Base-by-base conservation (phyloP, 108 stramenopile species). In the Skeletonema grethae region DNA sequence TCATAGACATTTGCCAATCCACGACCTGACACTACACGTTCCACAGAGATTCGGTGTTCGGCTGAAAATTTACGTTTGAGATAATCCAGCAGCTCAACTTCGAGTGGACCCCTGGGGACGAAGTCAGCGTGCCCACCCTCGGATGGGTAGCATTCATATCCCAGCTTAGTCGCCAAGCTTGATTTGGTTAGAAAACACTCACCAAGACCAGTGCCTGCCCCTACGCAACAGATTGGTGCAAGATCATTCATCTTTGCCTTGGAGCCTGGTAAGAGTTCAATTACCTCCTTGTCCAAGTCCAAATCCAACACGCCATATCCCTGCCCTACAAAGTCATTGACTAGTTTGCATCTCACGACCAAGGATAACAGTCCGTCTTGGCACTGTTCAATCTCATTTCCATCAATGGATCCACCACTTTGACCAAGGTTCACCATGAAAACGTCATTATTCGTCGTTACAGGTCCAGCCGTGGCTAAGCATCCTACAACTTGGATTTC, bases 41-140 rank as follows among this genome's bases (percentile, higher is more conserved):
- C 98, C 15, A 92, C 86, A 1, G 95, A 95, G n/a, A 99, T 80
- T 25, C 97, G 95, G 58, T 85, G 66, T 39, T 72, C 68, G 32
- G 73, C 41, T 1, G 36, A 25, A 69, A 91, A 96, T 64, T 92
- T 94, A 12, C 70, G 28, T 62, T 76, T 84, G 15, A 98, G 72
- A 72, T 83, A 90, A 56, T 84, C 56, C 63, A 86, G 70, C 38
- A 96, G 64, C 56, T 97, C 86, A 41, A 87, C 63, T 83, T 96
- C 91, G 29, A 97, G 57, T 29, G 88, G 82, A 7, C 84, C 76
- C 41, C 97, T 82, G 12, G 98, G 97, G 15, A 92, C 89, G 65
- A 91, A 97, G 67, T 97, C 98, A 9, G 90, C 88, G 56, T 99
- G 98, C 0, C 97, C 97, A n/a, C 98, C 98, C 77, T 99, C 98